Conservation (phyloP, 2,329 filamentous ascomycete genomes). For the Bipolaris cookei region DNA sequence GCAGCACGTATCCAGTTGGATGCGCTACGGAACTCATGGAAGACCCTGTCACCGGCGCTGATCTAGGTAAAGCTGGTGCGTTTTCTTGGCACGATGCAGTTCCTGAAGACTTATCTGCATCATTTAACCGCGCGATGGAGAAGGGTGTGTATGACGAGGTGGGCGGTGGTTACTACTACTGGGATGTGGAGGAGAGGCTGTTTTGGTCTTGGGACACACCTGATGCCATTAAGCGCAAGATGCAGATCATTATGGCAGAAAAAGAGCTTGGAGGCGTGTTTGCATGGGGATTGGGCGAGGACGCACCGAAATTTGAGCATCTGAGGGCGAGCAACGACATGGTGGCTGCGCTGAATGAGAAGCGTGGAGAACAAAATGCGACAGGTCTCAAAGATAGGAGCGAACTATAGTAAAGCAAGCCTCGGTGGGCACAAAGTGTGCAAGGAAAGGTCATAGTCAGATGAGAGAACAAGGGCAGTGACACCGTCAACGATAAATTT, state of each 20-base stretch:
- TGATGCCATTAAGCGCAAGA: slow-evolving; percentile 66
- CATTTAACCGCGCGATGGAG: slow-evolving; percentile 62
- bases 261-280: slow-evolving; percentile 71
- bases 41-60: slow-evolving; percentile 63
- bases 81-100: slow-evolving; percentile 57
- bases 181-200: slow-evolving; percentile 63
- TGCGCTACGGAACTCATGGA: slow-evolving; percentile 68
- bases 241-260: slow-evolving; percentile 62
- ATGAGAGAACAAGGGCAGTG: neutral
- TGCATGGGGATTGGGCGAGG: slow-evolving; percentile 76
- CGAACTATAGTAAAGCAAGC: slow-evolving; percentile 10
- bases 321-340: slow-evolving; percentile 46
- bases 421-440: neutral
- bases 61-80: slow-evolving; percentile 63
- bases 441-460: neutral
- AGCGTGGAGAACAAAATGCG: too few relatives aligned
- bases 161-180: slow-evolving; percentile 71
- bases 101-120: slow-evolving; percentile 56
- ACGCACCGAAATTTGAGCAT: slow-evolving; percentile 51
- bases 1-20: slow-evolving; percentile 59
- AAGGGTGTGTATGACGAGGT: slow-evolving; percentile 63
- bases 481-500: neutral
- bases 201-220: slow-evolving; percentile 78
- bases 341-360: neutral
- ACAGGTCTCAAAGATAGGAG: neutral